Conservation (phyloP, 129 eudicot genomes). For the Cynara cardunculus region DNA sequence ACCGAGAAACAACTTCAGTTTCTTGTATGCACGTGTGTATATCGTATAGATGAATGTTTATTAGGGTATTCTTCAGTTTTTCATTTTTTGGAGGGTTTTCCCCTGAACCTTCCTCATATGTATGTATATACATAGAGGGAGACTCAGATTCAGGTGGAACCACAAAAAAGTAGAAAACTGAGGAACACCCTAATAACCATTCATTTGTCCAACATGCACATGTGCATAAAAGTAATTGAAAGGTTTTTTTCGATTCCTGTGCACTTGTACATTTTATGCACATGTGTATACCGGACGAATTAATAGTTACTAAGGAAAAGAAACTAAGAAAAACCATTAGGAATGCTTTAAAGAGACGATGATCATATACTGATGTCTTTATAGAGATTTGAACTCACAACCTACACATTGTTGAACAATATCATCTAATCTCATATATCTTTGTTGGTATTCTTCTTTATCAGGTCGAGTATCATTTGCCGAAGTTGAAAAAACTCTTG, state of each 20-base stretch:
- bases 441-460: slow-evolving; percentile 7
- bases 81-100: too few species aligned
- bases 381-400: too few species aligned
- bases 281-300: not conserved
- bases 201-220: too few species aligned
- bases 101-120: not conserved
- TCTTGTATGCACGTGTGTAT: not conserved
- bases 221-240: too few species aligned
- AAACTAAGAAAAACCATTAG: not conserved
- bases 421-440: not conserved
- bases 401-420: not conserved
- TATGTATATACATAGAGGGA: not conserved
- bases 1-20: not conserved
- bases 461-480: slow-evolving; percentile 20
- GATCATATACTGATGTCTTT: too few species aligned
- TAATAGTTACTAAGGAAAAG: not conserved
- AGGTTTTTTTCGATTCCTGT: too few species aligned
- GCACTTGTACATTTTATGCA: too few species aligned
- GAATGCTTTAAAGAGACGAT: not conserved
- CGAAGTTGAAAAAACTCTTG: not conserved
- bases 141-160: not conserved
- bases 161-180: not conserved
- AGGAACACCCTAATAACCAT: not conserved
- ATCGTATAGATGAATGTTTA: not conserved
- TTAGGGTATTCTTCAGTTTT: not conserved